These are phyloP conservation scores for Collybia nuda DNA, from an alignment of 768 basidiomycete species.

Conservation along the genomic window DNA sequence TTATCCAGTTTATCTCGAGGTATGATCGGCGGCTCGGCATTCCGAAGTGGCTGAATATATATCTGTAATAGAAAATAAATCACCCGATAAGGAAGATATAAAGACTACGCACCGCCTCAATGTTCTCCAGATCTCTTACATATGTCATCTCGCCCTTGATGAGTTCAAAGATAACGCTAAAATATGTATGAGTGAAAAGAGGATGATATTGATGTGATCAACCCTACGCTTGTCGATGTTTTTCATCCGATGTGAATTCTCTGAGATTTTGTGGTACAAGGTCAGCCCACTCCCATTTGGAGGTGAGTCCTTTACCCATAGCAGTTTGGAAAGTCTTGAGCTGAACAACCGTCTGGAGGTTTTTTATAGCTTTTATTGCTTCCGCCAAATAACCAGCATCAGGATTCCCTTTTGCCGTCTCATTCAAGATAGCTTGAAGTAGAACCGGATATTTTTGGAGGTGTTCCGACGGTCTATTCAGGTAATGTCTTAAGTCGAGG, in stretches of 20 bases:
- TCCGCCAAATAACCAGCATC: conserved; percentile 80
- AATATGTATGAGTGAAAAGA: neutral
- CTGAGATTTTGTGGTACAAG: conserved; percentile 67
- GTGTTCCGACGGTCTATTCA: conserved; percentile 79
- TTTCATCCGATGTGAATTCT: conserved; percentile 57
- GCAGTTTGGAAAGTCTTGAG: conserved; percentile 88
- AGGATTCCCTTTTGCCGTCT: conserved; percentile 78
- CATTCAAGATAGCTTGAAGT: conserved; percentile 82
- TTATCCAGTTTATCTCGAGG: conserved; percentile 63
- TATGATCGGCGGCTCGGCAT: conserved; percentile 78
- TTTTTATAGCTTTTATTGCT: conserved; percentile 80
- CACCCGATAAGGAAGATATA: neutral
- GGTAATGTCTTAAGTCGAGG: conserved; percentile 74
- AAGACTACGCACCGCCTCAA: conserved; percentile 62
- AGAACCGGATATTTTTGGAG: conserved; percentile 86
- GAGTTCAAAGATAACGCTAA: conserved; percentile 88
- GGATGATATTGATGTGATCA: too few species aligned
- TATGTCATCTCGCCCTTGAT: conserved; percentile 97
- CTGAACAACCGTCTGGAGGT: conserved; percentile 77
- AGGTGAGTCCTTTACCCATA: conserved; percentile 78
- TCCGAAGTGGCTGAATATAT: conserved; percentile 76
- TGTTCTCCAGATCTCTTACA: conserved; percentile 90
- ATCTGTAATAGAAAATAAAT: conserved; percentile 46
- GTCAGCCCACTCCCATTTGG: conserved; percentile 90
- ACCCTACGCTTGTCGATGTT: conserved; percentile 80